These are phyloP conservation scores for Mortierella hygrophila DNA, from an alignment of 192 early-diverging fungal genomes.

Conservation along the genomic window DNA sequence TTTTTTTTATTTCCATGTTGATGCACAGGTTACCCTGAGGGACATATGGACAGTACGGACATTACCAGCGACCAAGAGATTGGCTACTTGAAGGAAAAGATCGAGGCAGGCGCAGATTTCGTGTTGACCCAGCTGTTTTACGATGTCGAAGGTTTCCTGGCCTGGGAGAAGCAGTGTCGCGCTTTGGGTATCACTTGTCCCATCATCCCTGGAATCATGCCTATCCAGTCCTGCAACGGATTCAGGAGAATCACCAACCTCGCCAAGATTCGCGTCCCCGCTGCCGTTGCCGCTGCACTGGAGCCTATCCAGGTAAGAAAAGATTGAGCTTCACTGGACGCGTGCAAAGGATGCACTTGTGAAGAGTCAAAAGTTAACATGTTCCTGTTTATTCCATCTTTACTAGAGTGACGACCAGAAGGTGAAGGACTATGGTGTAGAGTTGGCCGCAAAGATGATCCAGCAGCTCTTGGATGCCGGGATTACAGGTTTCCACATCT, in stretches of 20 bases:
- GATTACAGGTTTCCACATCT: slow-evolving; percentile 82
- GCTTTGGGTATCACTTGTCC: slow-evolving; percentile 62
- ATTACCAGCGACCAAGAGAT: slow-evolving; percentile 68
- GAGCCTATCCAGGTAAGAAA: slow-evolving; percentile 81
- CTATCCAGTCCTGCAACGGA: slow-evolving; percentile 83
- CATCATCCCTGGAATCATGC: slow-evolving; percentile 91
- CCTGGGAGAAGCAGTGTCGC: slow-evolving; percentile 78
- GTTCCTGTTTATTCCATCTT: not conserved
- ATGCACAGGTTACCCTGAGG: slow-evolving; percentile 79
- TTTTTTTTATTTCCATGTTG: not conserved
- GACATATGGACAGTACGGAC: slow-evolving; percentile 77
- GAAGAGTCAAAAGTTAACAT: not conserved
- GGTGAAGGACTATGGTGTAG: slow-evolving; percentile 87
- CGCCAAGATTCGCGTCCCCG: slow-evolving; percentile 78
- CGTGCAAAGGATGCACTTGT: too few species aligned
- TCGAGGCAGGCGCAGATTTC: slow-evolving; percentile 87
- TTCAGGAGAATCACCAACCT: slow-evolving; percentile 87
- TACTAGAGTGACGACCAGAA: slow-evolving; percentile 80
- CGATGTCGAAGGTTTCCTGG: slow-evolving; percentile 77
- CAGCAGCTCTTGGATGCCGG: slow-evolving; percentile 64
- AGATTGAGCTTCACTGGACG: not conserved
- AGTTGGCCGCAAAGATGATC: slow-evolving; percentile 79
- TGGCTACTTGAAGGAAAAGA: slow-evolving; percentile 75
- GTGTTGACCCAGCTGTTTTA: slow-evolving; percentile 90
- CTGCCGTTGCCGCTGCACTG: slow-evolving; percentile 67